phyloP scores from a whole-genome alignment of 2,329 filamentous ascomycete genomes.

The Arthrobotrys entomopaga region DNA sequence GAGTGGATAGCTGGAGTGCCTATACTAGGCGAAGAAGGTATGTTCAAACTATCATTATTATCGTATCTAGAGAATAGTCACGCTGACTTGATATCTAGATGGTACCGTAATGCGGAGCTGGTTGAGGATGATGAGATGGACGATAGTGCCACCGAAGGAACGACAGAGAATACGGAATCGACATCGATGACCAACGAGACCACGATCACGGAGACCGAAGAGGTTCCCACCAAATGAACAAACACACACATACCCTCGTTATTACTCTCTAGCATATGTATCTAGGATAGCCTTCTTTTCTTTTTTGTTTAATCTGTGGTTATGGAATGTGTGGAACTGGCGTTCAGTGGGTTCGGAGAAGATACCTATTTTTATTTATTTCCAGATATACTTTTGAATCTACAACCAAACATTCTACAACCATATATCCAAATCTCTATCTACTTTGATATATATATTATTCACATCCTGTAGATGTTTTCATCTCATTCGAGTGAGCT shows the following conservation, averaged over 20 bases:
- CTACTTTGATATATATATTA: neutral
- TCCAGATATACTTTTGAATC: neutral
- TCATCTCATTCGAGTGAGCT: neutral
- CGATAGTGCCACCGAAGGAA: conserved; percentile 21
- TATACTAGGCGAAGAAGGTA: conserved; percentile 87
- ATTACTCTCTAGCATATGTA: conserved; percentile 10
- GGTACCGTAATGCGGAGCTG: conserved; percentile 95
- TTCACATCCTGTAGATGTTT: neutral
- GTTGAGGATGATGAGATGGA: conserved; percentile 71
- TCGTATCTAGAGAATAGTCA: neutral
- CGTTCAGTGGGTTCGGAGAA: conserved; percentile 17
- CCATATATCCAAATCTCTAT: neutral
- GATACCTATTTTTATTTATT: neutral
- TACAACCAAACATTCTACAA: neutral
- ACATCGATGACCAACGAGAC: conserved; percentile 22
- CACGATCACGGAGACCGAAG: conserved; percentile 48
- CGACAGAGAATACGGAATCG: conserved; percentile 11
- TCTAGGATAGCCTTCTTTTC: conserved; percentile 5
- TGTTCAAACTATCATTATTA: neutral
- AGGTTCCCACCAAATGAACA: conserved; percentile 30
- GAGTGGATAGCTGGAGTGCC: conserved; percentile 88
- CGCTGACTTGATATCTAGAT: conserved; percentile 62
- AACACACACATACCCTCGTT: neutral
- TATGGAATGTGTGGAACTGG: conserved; percentile 9
- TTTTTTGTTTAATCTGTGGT: conserved; percentile 9